Evolutionary conservation across 192 early-diverging fungal genomes (phyloP), one percentile per base, ranked within the genome.

Genomic region (Paraglomus occultum): DNA sequence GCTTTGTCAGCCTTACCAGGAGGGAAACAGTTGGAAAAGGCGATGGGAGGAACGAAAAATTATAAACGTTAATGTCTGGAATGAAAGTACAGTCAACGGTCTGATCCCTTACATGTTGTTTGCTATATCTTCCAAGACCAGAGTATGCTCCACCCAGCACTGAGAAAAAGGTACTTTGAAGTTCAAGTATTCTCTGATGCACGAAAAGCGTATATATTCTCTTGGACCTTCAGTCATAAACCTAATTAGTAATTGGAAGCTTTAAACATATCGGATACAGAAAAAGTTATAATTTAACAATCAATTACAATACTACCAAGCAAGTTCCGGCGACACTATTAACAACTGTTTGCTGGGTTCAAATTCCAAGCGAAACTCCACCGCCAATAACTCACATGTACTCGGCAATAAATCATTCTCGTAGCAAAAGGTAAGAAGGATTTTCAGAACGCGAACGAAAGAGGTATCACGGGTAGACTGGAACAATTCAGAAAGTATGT

Each of bases 111-210:
- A 76, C 77, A 58, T 76, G 73, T 51, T 52, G 17, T 7, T 52
- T 65, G 50, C 77, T 80, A 42, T 66, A 45, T 52, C 77, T 80
- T 23, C 76, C 79, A n/a, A 80, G 53, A 22, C 76, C 74, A 54
- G 76, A 76, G 39, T 76, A 80, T 2, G 79, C 79, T 18, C 79
- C 79, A 7, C 79, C 79, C 20, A 80, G 57, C 2, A 80, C 79
- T 7, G 79, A 74, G 45, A 71, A 78, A 69, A 73, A 80, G 6
- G 75, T 67, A 31, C 79, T 61, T 61, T 61, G 59, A 46, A 61
- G 45, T 11, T 11, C 8, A 4, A 61, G 45, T 18, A 61, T 46
- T 42, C 42, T 44, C 17, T 45, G 59, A 23, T 39, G n/a, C 20
- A 44, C 23, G 8, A 61, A 45, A 18, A 61, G 40, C 5, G 59